Evolutionary conservation across 306 rosid species (phyloP).

Genomic region (barrel medic (Medicago truncatula)): MtrunA17r5.0-ANR NC_053048.1:50369001-50369500

Average conservation of each 20-base stretch:
- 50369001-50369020: constrained; percentile 91
- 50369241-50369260: constrained; percentile 70
- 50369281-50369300: neutral
- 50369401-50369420: too few species aligned
- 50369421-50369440: neutral
- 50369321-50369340: too few species aligned
- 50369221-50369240: constrained; percentile 87
- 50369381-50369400: too few species aligned
- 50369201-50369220: constrained; percentile 76
- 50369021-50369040: constrained; percentile 84
- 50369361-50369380: neutral
- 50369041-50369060: constrained; percentile 78
- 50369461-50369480: constrained; percentile 18
- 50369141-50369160: constrained; percentile 67
- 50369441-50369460: neutral
- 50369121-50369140: constrained; percentile 78
- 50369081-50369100: constrained; percentile 65
- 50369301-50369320: too few species aligned
- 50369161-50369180: constrained; percentile 35
- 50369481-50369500: constrained; percentile 14
- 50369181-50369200: constrained; percentile 34
- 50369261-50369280: constrained; percentile 16
- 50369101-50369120: constrained; percentile 62
- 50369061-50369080: constrained; percentile 52
- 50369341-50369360: neutral